These are phyloP conservation scores for Tylopilus cervinicoccineus DNA, from an alignment of 768 basidiomycete species.

Conservation along the genomic window DNA sequence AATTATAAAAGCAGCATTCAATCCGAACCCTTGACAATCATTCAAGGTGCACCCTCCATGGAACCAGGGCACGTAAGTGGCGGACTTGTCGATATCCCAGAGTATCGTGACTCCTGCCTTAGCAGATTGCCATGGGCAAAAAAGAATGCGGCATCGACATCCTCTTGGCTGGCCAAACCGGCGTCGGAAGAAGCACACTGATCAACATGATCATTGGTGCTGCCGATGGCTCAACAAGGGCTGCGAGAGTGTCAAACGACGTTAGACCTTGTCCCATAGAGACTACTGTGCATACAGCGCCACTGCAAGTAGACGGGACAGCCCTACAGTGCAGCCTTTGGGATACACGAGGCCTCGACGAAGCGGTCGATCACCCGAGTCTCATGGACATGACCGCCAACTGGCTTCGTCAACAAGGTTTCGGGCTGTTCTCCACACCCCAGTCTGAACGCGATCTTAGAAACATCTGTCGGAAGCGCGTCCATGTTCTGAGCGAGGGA, in stretches of 20 bases:
- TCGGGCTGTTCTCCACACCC: constrained; percentile 11
- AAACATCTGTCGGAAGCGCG: constrained; percentile 16
- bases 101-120: not conserved
- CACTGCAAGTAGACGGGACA: constrained; percentile 1
- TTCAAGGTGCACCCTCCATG: not conserved
- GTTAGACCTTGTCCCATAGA: constrained; percentile 23
- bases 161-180: constrained; percentile 26
- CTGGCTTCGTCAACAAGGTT: constrained; percentile 22
- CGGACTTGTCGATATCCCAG: not conserved
- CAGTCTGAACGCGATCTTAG: constrained; percentile 23
- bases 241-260: constrained; percentile 23
- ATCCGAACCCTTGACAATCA: not conserved
- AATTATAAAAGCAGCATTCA: constrained; percentile 3
- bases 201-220: constrained; percentile 26
- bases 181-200: constrained; percentile 27
- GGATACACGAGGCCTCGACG: constrained; percentile 28
- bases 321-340: constrained; percentile 16
- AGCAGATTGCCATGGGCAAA: not conserved
- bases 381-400: constrained; percentile 17
- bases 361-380: constrained; percentile 20
- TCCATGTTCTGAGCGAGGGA: constrained; percentile 9
- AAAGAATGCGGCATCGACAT: constrained; percentile 6
- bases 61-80: constrained; percentile 5
- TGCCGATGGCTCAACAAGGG: constrained; percentile 4
- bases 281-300: constrained; percentile 12